These are phyloP conservation scores for Suhomyces pyralidae DNA, from an alignment of 805 yeast species.

Conservation along the genomic window DNA sequence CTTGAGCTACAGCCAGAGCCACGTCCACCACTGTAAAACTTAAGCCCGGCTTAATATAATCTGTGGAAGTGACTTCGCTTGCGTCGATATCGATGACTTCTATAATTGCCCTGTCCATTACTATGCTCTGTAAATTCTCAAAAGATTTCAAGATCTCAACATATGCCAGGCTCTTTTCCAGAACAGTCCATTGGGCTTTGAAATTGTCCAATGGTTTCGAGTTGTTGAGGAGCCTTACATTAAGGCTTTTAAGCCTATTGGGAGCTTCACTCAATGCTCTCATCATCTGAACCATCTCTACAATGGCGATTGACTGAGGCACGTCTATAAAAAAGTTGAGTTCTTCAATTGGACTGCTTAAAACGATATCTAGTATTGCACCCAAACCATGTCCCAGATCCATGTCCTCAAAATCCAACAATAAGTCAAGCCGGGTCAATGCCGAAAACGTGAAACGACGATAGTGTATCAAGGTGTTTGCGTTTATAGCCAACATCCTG, in stretches of 20 bases:
- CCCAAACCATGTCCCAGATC: constrained; percentile 5
- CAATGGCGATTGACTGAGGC: constrained; percentile 10
- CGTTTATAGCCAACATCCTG: constrained; percentile 16
- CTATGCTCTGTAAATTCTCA: neutral
- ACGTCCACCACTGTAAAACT: constrained; percentile 20
- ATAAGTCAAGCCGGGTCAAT: constrained; percentile 17
- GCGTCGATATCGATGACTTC: neutral
- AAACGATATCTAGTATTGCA: constrained; percentile 3
- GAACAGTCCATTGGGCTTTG: constrained; percentile 1
- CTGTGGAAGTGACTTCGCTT: neutral
- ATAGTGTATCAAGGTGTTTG: constrained; percentile 12
- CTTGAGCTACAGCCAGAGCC: constrained; percentile 12
- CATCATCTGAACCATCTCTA: constrained; percentile 9
- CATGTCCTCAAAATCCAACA: constrained; percentile 18
- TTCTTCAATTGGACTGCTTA: neutral
- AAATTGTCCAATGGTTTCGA: neutral
- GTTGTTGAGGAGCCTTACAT: constrained; percentile 5
- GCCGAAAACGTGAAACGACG: constrained; percentile 2
- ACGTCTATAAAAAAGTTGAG: constrained; percentile 17
- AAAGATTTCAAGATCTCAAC: neutral
- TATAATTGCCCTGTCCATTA: neutral
- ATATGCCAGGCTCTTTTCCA: neutral
- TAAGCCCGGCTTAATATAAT: neutral
- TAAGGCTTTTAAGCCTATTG: constrained; percentile 3
- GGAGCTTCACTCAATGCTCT: constrained; percentile 3